Evolutionary conservation across 768 basidiomycete species (phyloP), one percentile per base, ranked within the genome.

Genomic region (Lactarius akahatsu): DNA sequence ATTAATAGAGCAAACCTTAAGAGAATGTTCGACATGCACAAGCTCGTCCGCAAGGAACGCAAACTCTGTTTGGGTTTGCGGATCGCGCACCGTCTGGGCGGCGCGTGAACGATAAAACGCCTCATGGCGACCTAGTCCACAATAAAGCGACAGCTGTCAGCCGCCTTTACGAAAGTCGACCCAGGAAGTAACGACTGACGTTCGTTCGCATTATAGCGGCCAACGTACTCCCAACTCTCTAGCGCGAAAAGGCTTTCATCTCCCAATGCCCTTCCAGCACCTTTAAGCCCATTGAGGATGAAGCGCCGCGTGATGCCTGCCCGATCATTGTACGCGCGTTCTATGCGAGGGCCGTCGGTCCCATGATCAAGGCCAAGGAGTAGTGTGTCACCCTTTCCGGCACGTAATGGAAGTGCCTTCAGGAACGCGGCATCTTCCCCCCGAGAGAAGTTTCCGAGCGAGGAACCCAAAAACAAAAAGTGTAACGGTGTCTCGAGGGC

Each of bases 351-450:
- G 63, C 82, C 81, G 43, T 83, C 83, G 70, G 91, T 89, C 73
- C 89, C 85, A 63, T 94, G 92, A 75, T 98, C 96, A 54, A 98
- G 78, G n/a, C 96, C 96, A 11, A 99, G 81, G 2, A 98, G 78
- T 9, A 98, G 80, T 0, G 92, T 96, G 74, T 97, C 96, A 2
- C 87, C 88, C 23, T 78, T 81, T 7, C 87, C 84, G 11, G 90
- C 78, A 16, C 89, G 86, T 30, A 98, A 80, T 4, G 95, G 95
- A 34, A 98, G 78, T 2, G 86, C 85, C 8, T 81, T 81, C 59
- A 99, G 83, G 77, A 99, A 98, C 0, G 81, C 76, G 0, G 81
- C 83, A 10, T 89, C 91, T 28, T 83, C 89, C 5, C 80, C 79
- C 15, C 94, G 84, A 6, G 80, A 72, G 75, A 98, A 98, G 79